Evolutionary conservation across 805 yeast species (phyloP), one percentile per base, ranked within the genome.

Genomic region (Lipomyces anomalus): DNA sequence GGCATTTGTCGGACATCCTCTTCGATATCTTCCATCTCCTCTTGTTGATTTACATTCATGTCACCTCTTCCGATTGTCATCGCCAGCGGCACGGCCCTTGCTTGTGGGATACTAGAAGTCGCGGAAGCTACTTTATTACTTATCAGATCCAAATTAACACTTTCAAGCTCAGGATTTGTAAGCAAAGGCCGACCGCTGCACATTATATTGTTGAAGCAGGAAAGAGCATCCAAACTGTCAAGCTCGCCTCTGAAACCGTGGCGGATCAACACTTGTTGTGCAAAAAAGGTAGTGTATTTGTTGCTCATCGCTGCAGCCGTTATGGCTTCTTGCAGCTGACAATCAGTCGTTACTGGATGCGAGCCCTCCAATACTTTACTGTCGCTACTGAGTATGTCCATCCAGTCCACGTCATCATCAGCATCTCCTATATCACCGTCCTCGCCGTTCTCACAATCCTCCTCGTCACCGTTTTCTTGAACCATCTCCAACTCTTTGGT

Each of bases 141-240:
- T n/a, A n/a, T n/a, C n/a, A n/a, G n/a, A n/a, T n/a, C n/a, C n/a
- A n/a, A n/a, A n/a, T n/a, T n/a, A n/a, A n/a, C n/a, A n/a, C n/a
- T n/a, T n/a, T n/a, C n/a, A n/a, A n/a, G n/a, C n/a, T n/a, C n/a
- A n/a, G n/a, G n/a, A n/a, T n/a, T 22, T 22, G 23, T 18, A 11
- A 34, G 21, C 23, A 34, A 13, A 11, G 23, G 37, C 23, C 16
- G 23, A 20, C 20, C 30, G 11, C 21, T 11, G 35, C 40, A 39
- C 39, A 44, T 22, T 18, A 44, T 35, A 13, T 35, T 22, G 23
- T 44, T 47, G 37, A 49, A 49, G 17, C 38, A 42, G 18, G 22
- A 37, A 21, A 49, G 35, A 5, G 53, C 53, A 4, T 39, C 53
- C 20, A 40, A 34, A 3, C 49, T 41, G 38, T 49, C 53, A 5